These are phyloP conservation scores for Pyricularia sp. DNA, from an alignment of 2,329 filamentous ascomycete genomes.

Conservation along the genomic window DNA sequence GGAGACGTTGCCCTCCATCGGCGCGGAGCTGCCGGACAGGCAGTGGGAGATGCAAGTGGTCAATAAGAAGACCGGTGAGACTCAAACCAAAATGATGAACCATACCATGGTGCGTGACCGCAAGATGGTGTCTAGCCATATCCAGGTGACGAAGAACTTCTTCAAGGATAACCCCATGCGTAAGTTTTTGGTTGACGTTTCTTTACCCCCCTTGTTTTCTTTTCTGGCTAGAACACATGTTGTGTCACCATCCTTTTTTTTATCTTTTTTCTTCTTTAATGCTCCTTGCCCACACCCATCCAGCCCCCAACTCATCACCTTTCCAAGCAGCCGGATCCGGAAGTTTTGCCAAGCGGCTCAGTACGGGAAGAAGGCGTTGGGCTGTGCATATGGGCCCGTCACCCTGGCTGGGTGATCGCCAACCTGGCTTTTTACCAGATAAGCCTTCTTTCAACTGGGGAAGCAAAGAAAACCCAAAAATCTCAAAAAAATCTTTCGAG, in stretches of 20 bases:
- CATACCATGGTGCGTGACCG: slow-evolving; percentile 17
- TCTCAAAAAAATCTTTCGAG: too few species aligned
- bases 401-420: background rate
- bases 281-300: background rate
- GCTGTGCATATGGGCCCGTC: background rate
- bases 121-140: slow-evolving; percentile 61
- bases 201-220: slow-evolving; percentile 7
- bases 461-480: too few species aligned
- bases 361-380: background rate
- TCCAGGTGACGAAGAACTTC: slow-evolving; percentile 59
- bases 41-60: slow-evolving; percentile 50
- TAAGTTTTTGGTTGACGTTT: slow-evolving; percentile 28
- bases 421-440: background rate
- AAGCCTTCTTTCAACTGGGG: background rate
- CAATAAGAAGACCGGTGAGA: slow-evolving; percentile 27
- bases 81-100: background rate
- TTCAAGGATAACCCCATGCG: slow-evolving; percentile 53
- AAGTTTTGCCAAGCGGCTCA: background rate
- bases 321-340: background rate
- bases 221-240: background rate
- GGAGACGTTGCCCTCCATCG: slow-evolving; percentile 28
- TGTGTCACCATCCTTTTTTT: background rate
- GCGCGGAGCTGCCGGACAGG: slow-evolving; percentile 18
- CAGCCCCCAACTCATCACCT: background rate
- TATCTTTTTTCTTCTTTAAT: slow-evolving; percentile 1